Evolutionary conservation across 1,139 yeast genomes (phyloP).

Genomic region (Geotrichum restrictum): DNA sequence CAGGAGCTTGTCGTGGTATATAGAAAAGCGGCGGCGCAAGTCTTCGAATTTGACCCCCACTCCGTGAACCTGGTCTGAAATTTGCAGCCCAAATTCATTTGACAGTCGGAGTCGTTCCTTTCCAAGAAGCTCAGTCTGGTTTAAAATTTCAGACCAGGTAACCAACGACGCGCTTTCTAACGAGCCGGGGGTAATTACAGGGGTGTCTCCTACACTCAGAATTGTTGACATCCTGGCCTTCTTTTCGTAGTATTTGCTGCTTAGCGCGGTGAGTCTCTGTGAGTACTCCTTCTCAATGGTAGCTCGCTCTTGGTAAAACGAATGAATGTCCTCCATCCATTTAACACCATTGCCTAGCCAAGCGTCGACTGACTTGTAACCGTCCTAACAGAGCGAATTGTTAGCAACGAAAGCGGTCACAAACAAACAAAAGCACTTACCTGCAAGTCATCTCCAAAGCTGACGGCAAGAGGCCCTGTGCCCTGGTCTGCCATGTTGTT

Average conservation of each 20-base stretch:
- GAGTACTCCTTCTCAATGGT: conserved; percentile 80
- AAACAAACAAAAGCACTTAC: conserved; percentile 24
- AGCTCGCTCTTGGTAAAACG: conserved; percentile 80
- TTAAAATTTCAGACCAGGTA: conserved; percentile 86
- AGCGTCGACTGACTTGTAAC: conserved; percentile 66
- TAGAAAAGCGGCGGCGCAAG: conserved; percentile 54
- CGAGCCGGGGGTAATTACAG: conserved; percentile 91
- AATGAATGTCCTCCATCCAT: conserved; percentile 75
- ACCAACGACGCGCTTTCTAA: conserved; percentile 87
- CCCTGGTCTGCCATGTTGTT: conserved; percentile 15
- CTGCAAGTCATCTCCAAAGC: conserved; percentile 42
- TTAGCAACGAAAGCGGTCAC: background rate
- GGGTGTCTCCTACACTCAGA: conserved; percentile 86
- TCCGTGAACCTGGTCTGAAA: conserved; percentile 59
- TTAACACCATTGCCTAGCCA: conserved; percentile 68
- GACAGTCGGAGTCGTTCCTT: conserved; percentile 60
- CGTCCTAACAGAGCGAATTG: conserved; percentile 64
- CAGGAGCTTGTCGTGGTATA: conserved; percentile 55
- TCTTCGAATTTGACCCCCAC: conserved; percentile 53
- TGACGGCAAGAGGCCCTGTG: conserved; percentile 27
- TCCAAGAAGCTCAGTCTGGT: conserved; percentile 79
- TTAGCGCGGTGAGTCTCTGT: conserved; percentile 57
- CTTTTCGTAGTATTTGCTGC: conserved; percentile 68
- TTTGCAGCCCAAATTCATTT: conserved; percentile 56
- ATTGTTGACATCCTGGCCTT: conserved; percentile 66